Evolutionary conservation across 1,284 basidiomycete genomes (phyloP).

Genomic region (Cutaneotrichosporon mucoides): DNA sequence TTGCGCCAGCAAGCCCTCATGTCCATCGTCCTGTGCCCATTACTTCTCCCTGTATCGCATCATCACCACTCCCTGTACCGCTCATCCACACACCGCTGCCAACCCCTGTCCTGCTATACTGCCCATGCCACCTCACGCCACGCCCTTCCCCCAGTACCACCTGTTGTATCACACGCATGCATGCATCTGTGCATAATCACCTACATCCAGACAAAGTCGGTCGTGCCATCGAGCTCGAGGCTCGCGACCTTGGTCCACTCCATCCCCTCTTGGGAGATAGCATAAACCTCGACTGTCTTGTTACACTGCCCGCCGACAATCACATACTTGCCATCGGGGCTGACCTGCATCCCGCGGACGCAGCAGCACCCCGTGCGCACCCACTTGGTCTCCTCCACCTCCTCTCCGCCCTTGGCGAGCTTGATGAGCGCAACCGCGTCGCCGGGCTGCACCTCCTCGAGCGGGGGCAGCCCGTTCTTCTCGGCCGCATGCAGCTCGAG

Average conservation of each 20-base stretch:
- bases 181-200: background rate
- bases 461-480: slow-evolving; percentile 22
- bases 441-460: slow-evolving; percentile 23
- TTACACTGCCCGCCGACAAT: slow-evolving; percentile 43
- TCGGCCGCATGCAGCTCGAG: slow-evolving; percentile 34
- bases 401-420: slow-evolving; percentile 24
- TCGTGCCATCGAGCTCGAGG: slow-evolving; percentile 60
- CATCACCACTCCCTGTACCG: too few relatives aligned
- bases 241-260: slow-evolving; percentile 54
- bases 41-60: too few relatives aligned
- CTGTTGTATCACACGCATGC: background rate
- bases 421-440: slow-evolving; percentile 42
- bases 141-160: too few relatives aligned
- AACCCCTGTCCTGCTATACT: too few relatives aligned
- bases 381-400: slow-evolving; percentile 27
- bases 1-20: too few relatives aligned
- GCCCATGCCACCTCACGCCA: too few relatives aligned
- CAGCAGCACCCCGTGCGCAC: slow-evolving; percentile 38
- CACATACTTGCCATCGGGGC: slow-evolving; percentile 40
- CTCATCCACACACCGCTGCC: too few relatives aligned
- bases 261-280: slow-evolving; percentile 29
- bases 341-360: slow-evolving; percentile 41
- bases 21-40: too few relatives aligned
- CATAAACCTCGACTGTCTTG: slow-evolving; percentile 42
- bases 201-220: slow-evolving; percentile 38